A percentile compares a stretch with the other conserved stretches of the same genome.
phyloP scores from a whole-genome alignment of 2,329 filamentous ascomycete species.

The Fusarium sp. region DNA sequence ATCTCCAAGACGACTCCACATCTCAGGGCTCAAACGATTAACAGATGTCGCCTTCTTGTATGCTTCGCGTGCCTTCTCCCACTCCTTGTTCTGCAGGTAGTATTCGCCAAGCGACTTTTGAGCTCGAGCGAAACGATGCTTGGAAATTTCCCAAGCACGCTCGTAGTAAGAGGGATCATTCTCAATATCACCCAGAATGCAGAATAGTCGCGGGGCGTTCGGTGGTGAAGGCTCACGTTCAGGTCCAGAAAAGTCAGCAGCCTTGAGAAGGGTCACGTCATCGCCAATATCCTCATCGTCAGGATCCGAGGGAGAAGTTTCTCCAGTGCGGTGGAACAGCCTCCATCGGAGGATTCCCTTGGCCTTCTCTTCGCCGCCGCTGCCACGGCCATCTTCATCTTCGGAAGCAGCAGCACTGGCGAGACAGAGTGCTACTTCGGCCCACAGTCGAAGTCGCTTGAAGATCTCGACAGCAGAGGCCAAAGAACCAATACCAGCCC shows the following conservation, averaged over 20 bases:
- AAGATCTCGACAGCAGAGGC: slow-evolving; percentile 95
- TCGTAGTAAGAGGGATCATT: slow-evolving; percentile 79
- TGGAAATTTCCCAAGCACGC: slow-evolving; percentile 88
- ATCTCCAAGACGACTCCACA: slow-evolving; percentile 93
- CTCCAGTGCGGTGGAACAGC: slow-evolving; percentile 74
- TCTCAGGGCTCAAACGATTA: slow-evolving; percentile 82
- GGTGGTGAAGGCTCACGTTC: slow-evolving; percentile 76
- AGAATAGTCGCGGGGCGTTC: slow-evolving; percentile 89
- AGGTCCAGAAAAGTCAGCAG: slow-evolving; percentile 66
- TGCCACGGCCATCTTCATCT: slow-evolving; percentile 64
- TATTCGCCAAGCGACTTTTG: slow-evolving; percentile 87
- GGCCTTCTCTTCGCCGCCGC: slow-evolving; percentile 80
- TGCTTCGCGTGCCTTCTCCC: slow-evolving; percentile 76
- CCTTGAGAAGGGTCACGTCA: slow-evolving; percentile 68
- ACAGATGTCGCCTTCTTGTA: slow-evolving; percentile 81
- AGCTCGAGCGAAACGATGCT: slow-evolving; percentile 82
- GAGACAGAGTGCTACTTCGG: slow-evolving; percentile 91
- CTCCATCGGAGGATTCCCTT: slow-evolving; percentile 79
- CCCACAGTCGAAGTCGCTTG: slow-evolving; percentile 91
- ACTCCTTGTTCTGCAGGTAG: slow-evolving; percentile 74
- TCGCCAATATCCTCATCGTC: slow-evolving; percentile 62
- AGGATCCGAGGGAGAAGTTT: slow-evolving; percentile 51
- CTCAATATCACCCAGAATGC: slow-evolving; percentile 92
- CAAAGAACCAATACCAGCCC: slow-evolving; percentile 88
- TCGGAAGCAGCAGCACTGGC: slow-evolving; percentile 71